Percentiles rank a stretch among this genome's conserved stretches.
These are phyloP conservation scores for Cercospora zeae-maydis DNA, from an alignment of 2,329 filamentous ascomycete species.

Conservation along the genomic window DNA sequence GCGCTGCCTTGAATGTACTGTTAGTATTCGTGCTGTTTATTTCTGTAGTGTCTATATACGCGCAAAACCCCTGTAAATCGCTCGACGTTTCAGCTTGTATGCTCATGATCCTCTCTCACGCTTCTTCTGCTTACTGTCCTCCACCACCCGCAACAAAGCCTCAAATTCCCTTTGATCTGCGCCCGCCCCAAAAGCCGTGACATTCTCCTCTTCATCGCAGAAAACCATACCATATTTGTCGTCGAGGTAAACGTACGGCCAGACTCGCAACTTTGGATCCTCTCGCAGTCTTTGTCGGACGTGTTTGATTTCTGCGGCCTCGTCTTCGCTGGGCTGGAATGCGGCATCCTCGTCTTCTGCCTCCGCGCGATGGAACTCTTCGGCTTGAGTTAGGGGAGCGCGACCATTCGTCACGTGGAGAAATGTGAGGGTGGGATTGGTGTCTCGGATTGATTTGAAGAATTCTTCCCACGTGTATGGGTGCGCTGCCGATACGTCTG, in stretches of 20 bases:
- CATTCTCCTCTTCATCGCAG: background rate
- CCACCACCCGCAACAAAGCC: background rate
- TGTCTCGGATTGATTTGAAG: background rate
- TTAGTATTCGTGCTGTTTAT: background rate
- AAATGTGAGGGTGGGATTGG: background rate
- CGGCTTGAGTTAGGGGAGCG: background rate
- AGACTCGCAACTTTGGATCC: background rate
- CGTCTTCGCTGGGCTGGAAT: background rate
- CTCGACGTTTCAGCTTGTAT: background rate
- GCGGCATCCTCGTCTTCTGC: background rate
- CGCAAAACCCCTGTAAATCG: no score
- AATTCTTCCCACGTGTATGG: background rate
- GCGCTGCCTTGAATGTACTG: background rate
- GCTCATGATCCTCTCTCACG: background rate
- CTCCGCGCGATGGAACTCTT: background rate
- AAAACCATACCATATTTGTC: conserved; percentile 1
- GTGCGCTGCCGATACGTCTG: background rate
- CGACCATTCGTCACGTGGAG: background rate
- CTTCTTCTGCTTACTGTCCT: background rate
- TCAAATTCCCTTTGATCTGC: conserved; percentile 8
- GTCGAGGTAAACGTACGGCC: conserved; percentile 2
- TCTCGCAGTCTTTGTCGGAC: background rate
- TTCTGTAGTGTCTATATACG: background rate
- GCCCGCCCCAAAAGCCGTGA: conserved; percentile 2
- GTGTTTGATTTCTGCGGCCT: background rate